These are phyloP conservation scores for Suhomyces pyralidae DNA, from an alignment of 805 yeast species.

Conservation along the genomic window DNA sequence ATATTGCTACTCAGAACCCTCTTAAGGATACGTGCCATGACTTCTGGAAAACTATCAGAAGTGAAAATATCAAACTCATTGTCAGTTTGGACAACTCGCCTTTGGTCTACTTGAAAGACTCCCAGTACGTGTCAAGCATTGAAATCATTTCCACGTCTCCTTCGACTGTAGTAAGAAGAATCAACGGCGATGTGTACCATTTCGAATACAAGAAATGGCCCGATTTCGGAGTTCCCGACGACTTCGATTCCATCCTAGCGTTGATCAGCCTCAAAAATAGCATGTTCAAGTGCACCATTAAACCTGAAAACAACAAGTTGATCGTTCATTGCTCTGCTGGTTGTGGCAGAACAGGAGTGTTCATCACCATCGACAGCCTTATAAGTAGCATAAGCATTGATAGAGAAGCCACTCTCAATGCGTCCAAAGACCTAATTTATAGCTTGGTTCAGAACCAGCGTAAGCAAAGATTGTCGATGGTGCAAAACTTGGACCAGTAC, in stretches of 20 bases:
- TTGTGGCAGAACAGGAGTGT: conserved; percentile 71
- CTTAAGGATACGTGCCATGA: conserved; percentile 40
- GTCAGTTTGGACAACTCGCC: conserved; percentile 34
- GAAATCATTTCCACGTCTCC: conserved; percentile 4
- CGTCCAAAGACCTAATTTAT: conserved; percentile 52
- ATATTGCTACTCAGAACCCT: conserved; percentile 48
- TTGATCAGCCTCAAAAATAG: conserved; percentile 33
- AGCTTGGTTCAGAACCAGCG: conserved; percentile 65
- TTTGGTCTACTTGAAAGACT: conserved; percentile 15
- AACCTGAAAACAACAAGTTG: conserved; percentile 8
- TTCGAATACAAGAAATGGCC: conserved; percentile 46
- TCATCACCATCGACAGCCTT: conserved; percentile 34
- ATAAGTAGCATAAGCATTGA: conserved; percentile 12
- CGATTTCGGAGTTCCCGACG: conserved; percentile 43
- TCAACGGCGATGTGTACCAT: conserved; percentile 27
- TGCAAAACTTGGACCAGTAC: conserved; percentile 74
- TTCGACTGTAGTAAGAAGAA: conserved; percentile 8
- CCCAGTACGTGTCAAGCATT: not conserved
- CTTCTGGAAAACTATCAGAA: conserved; percentile 41
- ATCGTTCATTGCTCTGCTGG: conserved; percentile 56
- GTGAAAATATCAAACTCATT: conserved; percentile 33
- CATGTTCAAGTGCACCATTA: conserved; percentile 12
- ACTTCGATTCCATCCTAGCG: conserved; percentile 27
- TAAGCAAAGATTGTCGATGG: conserved; percentile 78
- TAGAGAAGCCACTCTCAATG: conserved; percentile 6